A percentile compares a stretch with the other conserved stretches of the same genome.
These are phyloP conservation scores for Albugo laibachii DNA, from an alignment of 352 stramenopile genomes.

Conservation along the genomic window DNA sequence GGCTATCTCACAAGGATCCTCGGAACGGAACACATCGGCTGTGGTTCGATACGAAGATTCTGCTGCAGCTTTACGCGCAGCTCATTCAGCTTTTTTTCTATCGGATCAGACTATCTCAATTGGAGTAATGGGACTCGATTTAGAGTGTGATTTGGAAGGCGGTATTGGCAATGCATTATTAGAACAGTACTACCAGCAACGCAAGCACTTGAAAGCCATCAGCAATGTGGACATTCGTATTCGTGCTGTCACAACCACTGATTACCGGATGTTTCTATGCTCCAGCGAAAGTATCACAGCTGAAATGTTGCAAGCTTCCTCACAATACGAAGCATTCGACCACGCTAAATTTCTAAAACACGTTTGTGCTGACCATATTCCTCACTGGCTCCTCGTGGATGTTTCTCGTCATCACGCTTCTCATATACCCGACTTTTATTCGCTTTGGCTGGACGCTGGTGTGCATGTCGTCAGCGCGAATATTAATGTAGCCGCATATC, in stretches of 20 bases:
- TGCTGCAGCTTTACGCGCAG: slow-evolving; percentile 78
- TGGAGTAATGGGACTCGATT: slow-evolving; percentile 75
- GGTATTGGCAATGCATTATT: slow-evolving; percentile 74
- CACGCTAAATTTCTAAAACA: slow-evolving; percentile 44
- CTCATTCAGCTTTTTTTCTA: slow-evolving; percentile 91
- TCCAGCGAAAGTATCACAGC: slow-evolving; percentile 29
- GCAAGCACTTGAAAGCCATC: slow-evolving; percentile 49
- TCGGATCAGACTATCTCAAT: slow-evolving; percentile 85
- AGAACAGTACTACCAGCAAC: slow-evolving; percentile 71
- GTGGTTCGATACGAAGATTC: slow-evolving; percentile 82
- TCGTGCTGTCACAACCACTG: slow-evolving; percentile 48
- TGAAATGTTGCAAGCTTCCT: slow-evolving; percentile 12
- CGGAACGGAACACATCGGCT: slow-evolving; percentile 89
- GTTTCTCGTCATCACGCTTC: slow-evolving; percentile 49
- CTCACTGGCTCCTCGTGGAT: slow-evolving; percentile 88
- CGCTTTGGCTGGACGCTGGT: slow-evolving; percentile 74
- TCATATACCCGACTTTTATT: slow-evolving; percentile 73
- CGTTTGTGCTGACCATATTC: slow-evolving; percentile 75
- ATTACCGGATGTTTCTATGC: slow-evolving; percentile 44
- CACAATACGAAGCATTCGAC: slow-evolving; percentile 17
- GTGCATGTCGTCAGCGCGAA: slow-evolving; percentile 89
- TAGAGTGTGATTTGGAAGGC: slow-evolving; percentile 14
- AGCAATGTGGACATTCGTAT: slow-evolving; percentile 78
- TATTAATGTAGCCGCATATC: slow-evolving; percentile 67
- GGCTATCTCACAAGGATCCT: slow-evolving; percentile 87